Evolutionary conservation across 2,329 filamentous ascomycete species (phyloP).

Genomic region (Fusarium sp.): DNA sequence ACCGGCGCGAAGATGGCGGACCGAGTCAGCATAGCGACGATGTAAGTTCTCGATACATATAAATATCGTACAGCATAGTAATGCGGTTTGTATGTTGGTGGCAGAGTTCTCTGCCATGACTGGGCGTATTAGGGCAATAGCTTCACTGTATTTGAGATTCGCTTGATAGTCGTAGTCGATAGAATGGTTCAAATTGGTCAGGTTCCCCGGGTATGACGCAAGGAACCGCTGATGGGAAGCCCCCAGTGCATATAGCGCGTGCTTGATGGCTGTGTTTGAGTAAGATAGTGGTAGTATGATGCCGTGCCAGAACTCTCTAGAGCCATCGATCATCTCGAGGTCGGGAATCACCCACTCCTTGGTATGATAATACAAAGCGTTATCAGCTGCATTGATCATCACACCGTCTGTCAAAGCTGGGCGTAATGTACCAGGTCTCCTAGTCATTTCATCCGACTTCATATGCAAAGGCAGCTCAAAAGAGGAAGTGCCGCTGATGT

Average conservation of each 20-base stretch:
- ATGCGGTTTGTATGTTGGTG: slow-evolving; percentile 20
- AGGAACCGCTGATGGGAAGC: slow-evolving; percentile 2
- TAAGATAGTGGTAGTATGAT: neutral
- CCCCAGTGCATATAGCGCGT: slow-evolving; percentile 7
- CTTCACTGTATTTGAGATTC: slow-evolving; percentile 34
- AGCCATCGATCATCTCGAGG: neutral
- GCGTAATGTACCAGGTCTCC: neutral
- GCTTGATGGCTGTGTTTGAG: neutral
- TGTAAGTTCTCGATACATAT: slow-evolving; percentile 36
- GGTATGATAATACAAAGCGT: neutral
- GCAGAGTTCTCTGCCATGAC: slow-evolving; percentile 20
- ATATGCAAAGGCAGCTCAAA: neutral
- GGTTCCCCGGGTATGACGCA: neutral
- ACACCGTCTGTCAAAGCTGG: neutral
- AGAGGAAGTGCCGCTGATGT: neutral
- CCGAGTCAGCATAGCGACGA: slow-evolving; percentile 31
- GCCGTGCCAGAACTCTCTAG: slow-evolving; percentile 3
- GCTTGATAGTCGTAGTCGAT: slow-evolving; percentile 5
- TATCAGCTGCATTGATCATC: neutral
- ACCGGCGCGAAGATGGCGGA: slow-evolving; percentile 33
- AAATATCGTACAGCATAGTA: slow-evolving; percentile 37
- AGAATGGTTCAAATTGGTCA: neutral
- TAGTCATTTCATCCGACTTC: neutral
- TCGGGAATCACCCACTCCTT: neutral
- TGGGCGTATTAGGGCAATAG: slow-evolving; percentile 29